Percentiles rank a stretch among this genome's conserved stretches.
Evolutionary conservation across 2,329 filamentous ascomycete genomes (phyloP).

Genomic region (Alternaria gansuensis): DNA sequence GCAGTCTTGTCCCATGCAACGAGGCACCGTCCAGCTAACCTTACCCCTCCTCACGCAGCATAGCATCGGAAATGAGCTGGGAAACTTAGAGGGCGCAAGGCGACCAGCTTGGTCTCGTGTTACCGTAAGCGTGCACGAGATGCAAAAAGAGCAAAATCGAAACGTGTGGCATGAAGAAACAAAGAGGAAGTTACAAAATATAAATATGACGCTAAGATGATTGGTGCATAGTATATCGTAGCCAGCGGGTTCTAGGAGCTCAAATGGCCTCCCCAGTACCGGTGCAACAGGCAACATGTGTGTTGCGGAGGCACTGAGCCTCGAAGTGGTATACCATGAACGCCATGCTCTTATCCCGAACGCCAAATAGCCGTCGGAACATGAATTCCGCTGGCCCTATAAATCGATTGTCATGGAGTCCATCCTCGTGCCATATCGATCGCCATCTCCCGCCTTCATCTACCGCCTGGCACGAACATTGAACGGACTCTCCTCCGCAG

Average conservation of each 20-base stretch:
- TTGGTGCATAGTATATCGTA: background rate
- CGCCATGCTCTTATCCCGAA: constrained; percentile 13
- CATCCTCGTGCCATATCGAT: background rate
- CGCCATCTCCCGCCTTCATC: background rate
- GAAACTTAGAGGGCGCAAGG: too few species aligned
- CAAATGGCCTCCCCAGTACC: background rate
- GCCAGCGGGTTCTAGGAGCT: background rate
- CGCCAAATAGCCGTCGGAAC: constrained; percentile 1
- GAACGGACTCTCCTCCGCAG: constrained; percentile 58
- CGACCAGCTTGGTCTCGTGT: too few species aligned
- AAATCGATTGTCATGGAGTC: background rate
- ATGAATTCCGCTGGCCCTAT: background rate
- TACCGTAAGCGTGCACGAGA: too few species aligned
- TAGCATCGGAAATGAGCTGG: too few species aligned
- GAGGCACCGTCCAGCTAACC: too few species aligned
- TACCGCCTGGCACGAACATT: constrained; percentile 47
- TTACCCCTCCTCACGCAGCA: too few species aligned
- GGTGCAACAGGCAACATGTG: background rate
- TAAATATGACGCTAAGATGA: background rate
- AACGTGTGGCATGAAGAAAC: background rate
- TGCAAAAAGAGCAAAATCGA: background rate
- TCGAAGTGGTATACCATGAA: constrained; percentile 15
- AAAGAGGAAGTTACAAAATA: background rate
- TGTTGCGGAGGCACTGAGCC: background rate
- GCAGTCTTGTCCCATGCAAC: too few species aligned